Evolutionary conservation across 2,329 filamentous ascomycete species (phyloP).

Genomic region (Aspergillus tamarii): DNA sequence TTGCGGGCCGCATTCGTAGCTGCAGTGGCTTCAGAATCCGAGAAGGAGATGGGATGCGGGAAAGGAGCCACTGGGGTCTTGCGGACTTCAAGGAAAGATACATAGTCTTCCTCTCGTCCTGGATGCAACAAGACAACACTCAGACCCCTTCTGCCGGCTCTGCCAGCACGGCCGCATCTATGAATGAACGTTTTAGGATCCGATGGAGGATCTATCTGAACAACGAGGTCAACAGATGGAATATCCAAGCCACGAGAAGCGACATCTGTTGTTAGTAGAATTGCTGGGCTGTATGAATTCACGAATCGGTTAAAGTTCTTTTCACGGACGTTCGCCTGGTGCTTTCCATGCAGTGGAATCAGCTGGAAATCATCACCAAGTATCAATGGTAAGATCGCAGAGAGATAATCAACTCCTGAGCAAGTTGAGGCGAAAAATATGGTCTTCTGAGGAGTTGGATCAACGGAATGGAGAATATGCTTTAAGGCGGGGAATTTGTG

Average conservation of each 20-base stretch:
- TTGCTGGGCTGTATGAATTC: constrained; percentile 71
- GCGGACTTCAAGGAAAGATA: constrained; percentile 81
- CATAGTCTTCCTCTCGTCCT: constrained; percentile 85
- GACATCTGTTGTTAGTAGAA: constrained; percentile 91
- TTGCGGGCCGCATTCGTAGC: constrained; percentile 65
- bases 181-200: constrained; percentile 84
- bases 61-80: constrained; percentile 79
- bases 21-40: constrained; percentile 62
- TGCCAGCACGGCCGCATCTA: constrained; percentile 65
- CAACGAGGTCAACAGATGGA: constrained; percentile 84
- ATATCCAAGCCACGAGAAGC: constrained; percentile 90
- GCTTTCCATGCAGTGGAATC: constrained; percentile 88
- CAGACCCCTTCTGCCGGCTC: constrained; percentile 71
- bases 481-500: constrained; percentile 78
- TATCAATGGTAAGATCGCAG: constrained; percentile 73
- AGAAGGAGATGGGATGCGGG: constrained; percentile 60
- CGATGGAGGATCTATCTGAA: constrained; percentile 82
- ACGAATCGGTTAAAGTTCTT: constrained; percentile 85
- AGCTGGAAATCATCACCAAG: constrained; percentile 70
- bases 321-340: constrained; percentile 81
- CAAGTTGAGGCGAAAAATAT: constrained; percentile 95
- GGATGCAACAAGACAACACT: constrained; percentile 84
- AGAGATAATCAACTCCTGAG: constrained; percentile 92
- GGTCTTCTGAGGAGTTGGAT: constrained; percentile 77
- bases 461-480: constrained; percentile 68